phyloP scores from a whole-genome alignment of 1,139 yeast genomes.

The Geotrichum restrictum region DNA sequence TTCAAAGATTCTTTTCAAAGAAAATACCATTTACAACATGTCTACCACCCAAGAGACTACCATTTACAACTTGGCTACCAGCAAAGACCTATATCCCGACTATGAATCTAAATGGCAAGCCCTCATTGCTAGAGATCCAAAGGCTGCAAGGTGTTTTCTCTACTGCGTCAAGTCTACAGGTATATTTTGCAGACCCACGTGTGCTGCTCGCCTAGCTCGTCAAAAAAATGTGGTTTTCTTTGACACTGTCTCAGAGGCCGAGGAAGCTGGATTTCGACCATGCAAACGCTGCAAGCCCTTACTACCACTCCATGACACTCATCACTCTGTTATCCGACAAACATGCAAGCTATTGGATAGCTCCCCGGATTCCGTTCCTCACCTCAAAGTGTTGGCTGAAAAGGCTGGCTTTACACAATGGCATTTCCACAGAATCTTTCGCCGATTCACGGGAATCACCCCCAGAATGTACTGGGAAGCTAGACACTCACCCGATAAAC shows the following conservation, averaged over 20 bases:
- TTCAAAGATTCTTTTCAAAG: background rate
- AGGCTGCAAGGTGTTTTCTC: constrained; percentile 30
- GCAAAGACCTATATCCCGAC: constrained; percentile 15
- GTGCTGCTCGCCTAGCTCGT: constrained; percentile 28
- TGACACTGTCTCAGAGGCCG: constrained; percentile 25
- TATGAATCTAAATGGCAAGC: constrained; percentile 28
- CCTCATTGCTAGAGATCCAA: constrained; percentile 26
- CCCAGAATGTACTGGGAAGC: constrained; percentile 23
- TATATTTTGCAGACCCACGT: constrained; percentile 31
- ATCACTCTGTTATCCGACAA: constrained; percentile 25
- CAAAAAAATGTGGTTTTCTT: constrained; percentile 26
- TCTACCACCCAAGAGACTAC: background rate
- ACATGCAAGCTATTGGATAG: constrained; percentile 23
- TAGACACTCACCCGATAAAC: constrained; percentile 18
- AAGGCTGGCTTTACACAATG: constrained; percentile 32
- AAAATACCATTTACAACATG: background rate
- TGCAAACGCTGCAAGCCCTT: constrained; percentile 33
- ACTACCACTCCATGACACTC: constrained; percentile 26
- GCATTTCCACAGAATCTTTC: constrained; percentile 35
- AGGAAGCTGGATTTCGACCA: constrained; percentile 27
- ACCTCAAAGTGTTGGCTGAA: constrained; percentile 26
- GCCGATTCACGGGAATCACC: constrained; percentile 29
- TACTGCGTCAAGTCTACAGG: constrained; percentile 29
- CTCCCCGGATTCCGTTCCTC: constrained; percentile 21
- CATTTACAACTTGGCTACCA: background rate